Evolutionary conservation across 2,329 filamentous ascomycete species (phyloP), one percentile per base, ranked within the genome.

Genomic region (Paracorniculantispora psalliotae): DNA sequence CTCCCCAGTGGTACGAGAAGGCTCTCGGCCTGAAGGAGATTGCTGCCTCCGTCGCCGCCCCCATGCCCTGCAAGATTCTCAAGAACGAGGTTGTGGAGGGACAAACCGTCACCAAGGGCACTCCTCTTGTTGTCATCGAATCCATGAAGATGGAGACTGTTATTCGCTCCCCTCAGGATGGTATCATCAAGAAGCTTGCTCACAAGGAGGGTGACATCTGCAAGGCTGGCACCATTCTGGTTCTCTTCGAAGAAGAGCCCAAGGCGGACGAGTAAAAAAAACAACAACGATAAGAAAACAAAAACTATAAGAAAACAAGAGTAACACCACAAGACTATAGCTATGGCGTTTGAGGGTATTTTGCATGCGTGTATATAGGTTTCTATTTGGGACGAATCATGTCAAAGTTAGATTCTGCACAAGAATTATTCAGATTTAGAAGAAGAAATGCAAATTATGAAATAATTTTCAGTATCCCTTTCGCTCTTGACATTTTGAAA

Each of bases 1-100:
- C 76, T 19, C 92, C 93, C 0, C 79, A 79, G 47, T 99, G 92
- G 92, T 88, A 89, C 60, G 90, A 92, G 66, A 93, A 96, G 74
- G 92, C 91, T 0, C 79, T 97, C 8, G 92, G 93, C 0, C 77
- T 90, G 62, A 92, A 91, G 71, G 91, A 96, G 68, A 82, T 83
- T 0, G 81, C 86, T 7, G 92, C 93, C 61, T 94, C 89, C 56
- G 91, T 97, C 1, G 81, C 90, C 25, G 91, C 94, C 23, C 94
- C 94, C 0, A 99, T 99, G 94, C 94, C 94, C 1, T 97, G 94
- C 76, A 97, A 97, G 77, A 88, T 99, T 26, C 76, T 99, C 62
- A 86, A 91, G 64, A 94, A 97, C 50, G 90, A 96, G 72, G 91
- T 97, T 0, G 76, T 81, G 28, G 91, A 91, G 66, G 94, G 94